A percentile compares a stretch with the other conserved stretches of the same genome.
These are phyloP conservation scores for Alternaria viburni DNA, from an alignment of 2,329 filamentous ascomycete species.

Conservation along the genomic window DNA sequence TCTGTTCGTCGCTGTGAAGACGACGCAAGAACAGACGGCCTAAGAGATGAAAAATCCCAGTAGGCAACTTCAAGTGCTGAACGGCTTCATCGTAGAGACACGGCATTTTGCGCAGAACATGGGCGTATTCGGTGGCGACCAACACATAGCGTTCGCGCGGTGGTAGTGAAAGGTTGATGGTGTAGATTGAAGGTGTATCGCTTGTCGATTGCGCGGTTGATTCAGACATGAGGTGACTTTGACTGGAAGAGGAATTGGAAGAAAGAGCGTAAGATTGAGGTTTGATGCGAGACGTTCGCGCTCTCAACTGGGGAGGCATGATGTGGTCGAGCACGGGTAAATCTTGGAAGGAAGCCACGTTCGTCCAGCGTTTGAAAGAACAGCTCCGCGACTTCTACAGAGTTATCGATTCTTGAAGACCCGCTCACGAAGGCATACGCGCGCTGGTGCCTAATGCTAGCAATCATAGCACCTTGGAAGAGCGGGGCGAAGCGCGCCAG, in stretches of 20 bases:
- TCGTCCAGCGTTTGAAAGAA: neutral
- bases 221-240: neutral
- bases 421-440: neutral
- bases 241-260: neutral
- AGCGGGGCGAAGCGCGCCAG: neutral
- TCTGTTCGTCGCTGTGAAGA: constrained; percentile 63
- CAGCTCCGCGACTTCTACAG: neutral
- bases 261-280: neutral
- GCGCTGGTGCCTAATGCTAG: neutral
- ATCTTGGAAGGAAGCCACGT: neutral
- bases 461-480: neutral
- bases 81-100: constrained; percentile 61
- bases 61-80: constrained; percentile 15
- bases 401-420: neutral
- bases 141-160: constrained; percentile 60
- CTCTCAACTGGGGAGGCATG: constrained; percentile 5
- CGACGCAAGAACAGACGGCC: constrained; percentile 58
- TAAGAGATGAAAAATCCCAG: constrained; percentile 33
- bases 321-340: neutral
- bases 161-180: constrained; percentile 62
- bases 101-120: constrained; percentile 53
- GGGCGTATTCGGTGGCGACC: constrained; percentile 55
- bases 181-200: constrained; percentile 47
- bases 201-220: neutral
- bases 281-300: constrained; percentile 4